Base-by-base conservation (phyloP, 208 protist species). In the Leishmania turanica region DNA sequence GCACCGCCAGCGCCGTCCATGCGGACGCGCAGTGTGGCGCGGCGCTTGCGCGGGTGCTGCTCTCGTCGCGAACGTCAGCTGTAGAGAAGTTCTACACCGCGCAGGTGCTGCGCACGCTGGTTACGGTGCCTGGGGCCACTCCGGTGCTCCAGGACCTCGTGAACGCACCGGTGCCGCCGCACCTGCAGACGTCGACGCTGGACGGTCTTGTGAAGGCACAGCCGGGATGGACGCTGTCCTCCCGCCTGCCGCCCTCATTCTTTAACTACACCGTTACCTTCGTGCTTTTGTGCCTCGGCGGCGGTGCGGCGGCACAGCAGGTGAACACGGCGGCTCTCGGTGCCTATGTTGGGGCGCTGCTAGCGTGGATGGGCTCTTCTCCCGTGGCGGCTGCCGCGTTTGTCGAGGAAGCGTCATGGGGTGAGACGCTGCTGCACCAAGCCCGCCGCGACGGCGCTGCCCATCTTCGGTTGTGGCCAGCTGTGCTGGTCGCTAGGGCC, bases 21-120 rank as follows among this genome's bases (percentile, higher is more conserved):
- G 27, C 6, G 4, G 76, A 82, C 19, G 54, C 34, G 27, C 79
- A 84, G 71, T 84, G 81, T 54, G 88, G 88, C 0, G 75, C 64
- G 24, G 79, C 81, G 0, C 76, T 88, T 45, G 81, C 84, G 3
- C 85, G 79, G 31, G 83, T 82, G 62, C 80, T 87, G 27, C 77
- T 89, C 68, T 77, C 81, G 1, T 77, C 83, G 31, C 40, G 69
- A 21, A 76, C 84, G 6, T 75, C 82, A 24, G 70, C 78, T n/a
- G 54, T 74, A 2, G 79, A 89, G 19, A 94, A 95, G 80, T 96
- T 94, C 76, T 96, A 94, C 86, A 89, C 91, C 0, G 95, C 92
- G 0, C 84, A 93, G 34, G 78, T 96, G 21, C 75, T 97, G 21
- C 75, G 84, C n/a, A 60, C 70, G 31, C 71, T 96, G 8, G 60